Conservation (phyloP, 306 rosid genomes). For the Alnus rubra region DNA sequence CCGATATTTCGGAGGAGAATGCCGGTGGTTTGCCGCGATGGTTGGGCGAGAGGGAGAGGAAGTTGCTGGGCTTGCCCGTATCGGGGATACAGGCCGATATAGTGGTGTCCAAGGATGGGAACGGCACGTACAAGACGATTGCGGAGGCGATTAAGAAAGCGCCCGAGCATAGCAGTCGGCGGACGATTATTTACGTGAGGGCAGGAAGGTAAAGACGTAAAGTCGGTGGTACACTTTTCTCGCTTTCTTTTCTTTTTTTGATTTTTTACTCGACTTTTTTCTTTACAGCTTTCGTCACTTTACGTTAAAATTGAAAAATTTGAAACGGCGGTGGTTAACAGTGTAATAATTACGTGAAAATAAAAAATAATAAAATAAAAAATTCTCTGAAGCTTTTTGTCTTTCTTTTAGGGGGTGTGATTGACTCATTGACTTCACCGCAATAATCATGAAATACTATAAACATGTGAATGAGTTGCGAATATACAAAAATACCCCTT, state of each 20-base stretch:
- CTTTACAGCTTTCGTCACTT: background rate
- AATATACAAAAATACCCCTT: constrained; percentile 9
- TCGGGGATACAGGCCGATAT: constrained; percentile 68
- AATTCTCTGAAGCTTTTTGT: background rate
- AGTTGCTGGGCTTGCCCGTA: constrained; percentile 51
- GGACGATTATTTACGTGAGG: constrained; percentile 71
- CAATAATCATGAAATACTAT: constrained; percentile 23
- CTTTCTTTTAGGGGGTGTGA: background rate
- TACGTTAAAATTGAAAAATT: constrained; percentile 21
- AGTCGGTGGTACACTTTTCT: background rate
- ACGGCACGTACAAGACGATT: constrained; percentile 63
- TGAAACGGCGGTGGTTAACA: constrained; percentile 8
- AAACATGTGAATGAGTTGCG: constrained; percentile 31
- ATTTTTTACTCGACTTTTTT: background rate
- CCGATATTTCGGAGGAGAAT: constrained; percentile 26
- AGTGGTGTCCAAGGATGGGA: constrained; percentile 65
- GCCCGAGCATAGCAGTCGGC: constrained; percentile 54
- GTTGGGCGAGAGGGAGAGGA: constrained; percentile 64
- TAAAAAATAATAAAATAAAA: background rate
- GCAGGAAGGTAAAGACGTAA: constrained; percentile 95
- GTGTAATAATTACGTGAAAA: background rate
- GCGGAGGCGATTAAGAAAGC: constrained; percentile 75
- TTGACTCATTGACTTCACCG: constrained; percentile 38
- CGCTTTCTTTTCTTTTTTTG: background rate
- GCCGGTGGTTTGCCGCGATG: constrained; percentile 62